Evolutionary conservation across 768 basidiomycete genomes (phyloP).

Genomic region (Psilocybe tampanensis): DNA sequence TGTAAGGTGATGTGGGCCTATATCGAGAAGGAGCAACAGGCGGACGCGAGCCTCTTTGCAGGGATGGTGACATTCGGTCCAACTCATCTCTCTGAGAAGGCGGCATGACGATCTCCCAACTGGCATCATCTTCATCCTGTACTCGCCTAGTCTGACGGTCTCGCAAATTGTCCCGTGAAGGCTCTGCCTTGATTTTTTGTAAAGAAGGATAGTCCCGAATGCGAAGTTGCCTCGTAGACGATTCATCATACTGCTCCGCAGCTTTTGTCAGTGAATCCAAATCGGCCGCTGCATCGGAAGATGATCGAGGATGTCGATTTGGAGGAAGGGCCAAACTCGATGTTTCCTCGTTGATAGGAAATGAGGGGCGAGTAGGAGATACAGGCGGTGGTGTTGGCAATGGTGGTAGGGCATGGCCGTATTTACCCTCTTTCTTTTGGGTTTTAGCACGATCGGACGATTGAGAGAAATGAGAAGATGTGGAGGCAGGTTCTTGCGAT

Average conservation of each 20-base stretch:
- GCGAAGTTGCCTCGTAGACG: constrained; percentile 29
- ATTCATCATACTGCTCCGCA: constrained; percentile 40
- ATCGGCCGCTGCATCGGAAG: constrained; percentile 55
- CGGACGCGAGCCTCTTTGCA: constrained; percentile 5
- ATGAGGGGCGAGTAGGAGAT: constrained; percentile 46
- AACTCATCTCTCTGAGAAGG: constrained; percentile 18
- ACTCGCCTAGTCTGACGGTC: constrained; percentile 11
- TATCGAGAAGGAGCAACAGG: constrained; percentile 11
- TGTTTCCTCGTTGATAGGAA: constrained; percentile 37
- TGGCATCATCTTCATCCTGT: constrained; percentile 22
- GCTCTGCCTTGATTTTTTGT: constrained; percentile 31
- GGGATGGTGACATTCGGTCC: constrained; percentile 18
- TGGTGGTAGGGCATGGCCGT: constrained; percentile 28
- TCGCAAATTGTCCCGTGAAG: constrained; percentile 32
- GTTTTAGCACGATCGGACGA: constrained; percentile 21
- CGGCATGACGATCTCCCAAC: constrained; percentile 22
- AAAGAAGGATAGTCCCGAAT: constrained; percentile 27
- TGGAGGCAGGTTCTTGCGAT: constrained; percentile 31
- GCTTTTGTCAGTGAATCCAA: constrained; percentile 43
- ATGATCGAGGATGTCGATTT: constrained; percentile 42
- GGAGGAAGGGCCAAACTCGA: constrained; percentile 33
- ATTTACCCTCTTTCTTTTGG: constrained; percentile 31
- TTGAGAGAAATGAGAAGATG: constrained; percentile 26
- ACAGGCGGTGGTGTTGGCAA: constrained; percentile 39
- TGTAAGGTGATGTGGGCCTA: constrained; percentile 32